Base-by-base conservation (phyloP, 2,329 filamentous ascomycete species). In the Curvularia sp. region DNA sequence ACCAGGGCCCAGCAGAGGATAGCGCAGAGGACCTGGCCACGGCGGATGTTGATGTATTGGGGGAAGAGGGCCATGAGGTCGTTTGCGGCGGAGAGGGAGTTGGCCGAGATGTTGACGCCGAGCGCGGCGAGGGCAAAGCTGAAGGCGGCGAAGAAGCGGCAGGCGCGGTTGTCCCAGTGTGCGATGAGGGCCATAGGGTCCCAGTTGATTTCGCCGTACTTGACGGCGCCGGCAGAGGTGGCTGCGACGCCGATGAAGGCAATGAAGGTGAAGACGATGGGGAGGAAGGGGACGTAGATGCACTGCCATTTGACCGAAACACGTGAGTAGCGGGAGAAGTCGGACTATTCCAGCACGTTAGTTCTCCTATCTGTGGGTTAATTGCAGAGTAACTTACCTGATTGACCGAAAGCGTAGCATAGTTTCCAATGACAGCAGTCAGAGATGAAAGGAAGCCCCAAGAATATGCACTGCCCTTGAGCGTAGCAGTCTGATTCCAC, bases 161-260 rank as follows among this genome's bases (percentile, higher is more conserved):
- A 70, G 12, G 77, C 75, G 39, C 77, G 76, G 18, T 68, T 72
- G 35, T 71, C 55, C 77, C 77, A 80, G 58, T 77, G 68, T 1
- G 70, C 63, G 38, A 79, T 75, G 4, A 80, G 69, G 0, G 68
- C 73, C 68, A 79, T 78, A 5, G 78, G 78, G 57, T 82, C 77
- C 80, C 81, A 82, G 35, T 80, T 64, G 1, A 77, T 59, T 4
- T 60, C 65, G 49, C 84, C 85, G 53, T 84, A 85, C 55, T 84
- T 81, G 10, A 82, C 79, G 35, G 80, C 78, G 24, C 80, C 81
- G 8, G 85, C 85, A 0, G 84, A 85, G 0, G 86, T 84, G 18
- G 84, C 83, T 26, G 86, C 78, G 64, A 88, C 87, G 31, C 86
- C 86, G 59, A 85, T 83, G 71, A 79, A 84, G 60, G 77, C 76